Percentiles rank a stretch among this genome's conserved stretches.
These are phyloP conservation scores for Aspergillus carbonarius DNA, from an alignment of 2,329 filamentous ascomycete species.

Conservation along the genomic window DNA sequence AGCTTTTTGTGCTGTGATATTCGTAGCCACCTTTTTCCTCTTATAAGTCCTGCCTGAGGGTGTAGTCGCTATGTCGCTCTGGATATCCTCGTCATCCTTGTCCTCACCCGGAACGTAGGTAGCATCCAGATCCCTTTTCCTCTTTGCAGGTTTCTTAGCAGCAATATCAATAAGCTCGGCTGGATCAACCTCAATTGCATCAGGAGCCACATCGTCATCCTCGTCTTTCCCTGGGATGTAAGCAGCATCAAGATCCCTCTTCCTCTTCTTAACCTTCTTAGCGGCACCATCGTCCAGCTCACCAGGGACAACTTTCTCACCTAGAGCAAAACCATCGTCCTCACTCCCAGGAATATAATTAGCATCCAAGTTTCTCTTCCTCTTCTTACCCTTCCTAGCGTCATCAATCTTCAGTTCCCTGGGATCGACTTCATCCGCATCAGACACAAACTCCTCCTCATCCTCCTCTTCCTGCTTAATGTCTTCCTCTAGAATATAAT, in stretches of 20 bases:
- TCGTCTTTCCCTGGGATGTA: constrained; percentile 4
- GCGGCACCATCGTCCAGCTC: neutral
- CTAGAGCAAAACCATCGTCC: neutral
- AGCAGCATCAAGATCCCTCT: neutral
- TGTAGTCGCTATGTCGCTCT: constrained; percentile 6
- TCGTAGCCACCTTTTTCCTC: neutral
- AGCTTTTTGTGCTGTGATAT: neutral
- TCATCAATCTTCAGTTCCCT: neutral
- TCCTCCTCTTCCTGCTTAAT: neutral
- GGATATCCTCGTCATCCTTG: constrained; percentile 15
- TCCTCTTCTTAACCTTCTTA: constrained; percentile 2
- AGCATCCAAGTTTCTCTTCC: neutral
- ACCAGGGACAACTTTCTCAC: neutral
- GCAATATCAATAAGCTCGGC: neutral
- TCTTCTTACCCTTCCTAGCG: neutral
- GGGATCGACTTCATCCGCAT: neutral
- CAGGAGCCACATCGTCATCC: constrained; percentile 7
- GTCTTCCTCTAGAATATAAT: neutral
- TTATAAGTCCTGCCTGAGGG: neutral
- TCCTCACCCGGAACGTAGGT: constrained; percentile 3
- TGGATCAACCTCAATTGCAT: neutral
- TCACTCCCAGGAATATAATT: neutral
- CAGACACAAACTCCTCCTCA: neutral
- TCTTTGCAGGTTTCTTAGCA: neutral
- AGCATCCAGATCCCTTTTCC: constrained; percentile 1